A percentile compares a stretch with the other conserved stretches of the same genome.
Conservation (phyloP, 371 early-diverging fungal species). For the Chytridiales sp. region DNA sequence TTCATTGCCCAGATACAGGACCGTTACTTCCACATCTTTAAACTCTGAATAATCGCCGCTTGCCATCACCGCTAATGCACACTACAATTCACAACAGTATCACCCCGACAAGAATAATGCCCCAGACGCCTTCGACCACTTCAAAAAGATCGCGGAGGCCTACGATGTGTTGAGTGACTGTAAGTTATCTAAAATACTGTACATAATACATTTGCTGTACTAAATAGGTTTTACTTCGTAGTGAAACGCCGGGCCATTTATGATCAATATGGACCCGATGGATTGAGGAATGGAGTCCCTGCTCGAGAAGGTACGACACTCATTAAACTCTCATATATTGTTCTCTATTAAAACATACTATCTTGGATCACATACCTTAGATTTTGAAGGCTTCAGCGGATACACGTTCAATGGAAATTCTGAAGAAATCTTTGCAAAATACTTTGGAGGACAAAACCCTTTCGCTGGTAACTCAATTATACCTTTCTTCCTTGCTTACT, state of each 20-base stretch:
- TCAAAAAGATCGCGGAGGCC: constrained; percentile 52
- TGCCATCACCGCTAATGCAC: background rate
- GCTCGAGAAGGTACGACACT: constrained; percentile 31
- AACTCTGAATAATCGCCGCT: background rate
- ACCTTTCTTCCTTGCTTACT: background rate
- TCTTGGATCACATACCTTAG: constrained; percentile 6
- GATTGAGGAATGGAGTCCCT: constrained; percentile 52
- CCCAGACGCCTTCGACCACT: constrained; percentile 46
- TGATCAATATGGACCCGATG: constrained; percentile 56
- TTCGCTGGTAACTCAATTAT: constrained; percentile 35
- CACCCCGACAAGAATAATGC: constrained; percentile 54
- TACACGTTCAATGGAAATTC: constrained; percentile 52
- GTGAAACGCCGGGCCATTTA: constrained; percentile 55
- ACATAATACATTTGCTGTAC: background rate
- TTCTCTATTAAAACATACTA: background rate
- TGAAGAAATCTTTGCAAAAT: constrained; percentile 44
- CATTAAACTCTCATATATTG: background rate
- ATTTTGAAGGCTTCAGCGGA: constrained; percentile 50
- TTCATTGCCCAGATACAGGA: background rate
- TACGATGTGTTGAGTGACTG: constrained; percentile 59
- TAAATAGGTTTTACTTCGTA: constrained; percentile 12
- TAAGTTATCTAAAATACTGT: constrained; percentile 7
- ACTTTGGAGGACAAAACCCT: constrained; percentile 58
- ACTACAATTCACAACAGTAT: constrained; percentile 31
- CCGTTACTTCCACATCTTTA: background rate